Conservation (phyloP, 441 rosid genomes). For the Flueggea neowawraea region DNA sequence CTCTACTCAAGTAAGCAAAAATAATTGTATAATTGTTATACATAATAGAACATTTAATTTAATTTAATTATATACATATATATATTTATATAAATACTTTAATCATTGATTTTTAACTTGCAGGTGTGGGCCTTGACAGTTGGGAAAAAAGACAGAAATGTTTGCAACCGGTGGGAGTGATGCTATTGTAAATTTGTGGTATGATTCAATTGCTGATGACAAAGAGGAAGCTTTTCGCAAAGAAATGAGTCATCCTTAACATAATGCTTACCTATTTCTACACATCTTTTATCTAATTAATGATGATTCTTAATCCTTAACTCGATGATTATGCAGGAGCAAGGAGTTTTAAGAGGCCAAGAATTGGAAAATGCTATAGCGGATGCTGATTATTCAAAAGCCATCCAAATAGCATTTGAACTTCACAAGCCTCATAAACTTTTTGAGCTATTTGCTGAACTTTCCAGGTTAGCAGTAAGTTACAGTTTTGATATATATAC, state of each 20-base stretch:
- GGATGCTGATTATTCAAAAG: slow-evolving; percentile 76
- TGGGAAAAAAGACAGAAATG: slow-evolving; percentile 89
- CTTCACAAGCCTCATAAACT: slow-evolving; percentile 82
- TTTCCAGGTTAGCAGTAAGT: slow-evolving; percentile 50
- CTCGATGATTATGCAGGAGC: slow-evolving; percentile 54
- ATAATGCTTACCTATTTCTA: not conserved
- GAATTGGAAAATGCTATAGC: slow-evolving; percentile 86
- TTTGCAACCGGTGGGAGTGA: slow-evolving; percentile 95
- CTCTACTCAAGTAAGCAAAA: too few species aligned
- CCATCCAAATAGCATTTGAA: slow-evolving; percentile 84
- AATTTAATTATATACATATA: too few species aligned
- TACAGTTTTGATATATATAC: not conserved
- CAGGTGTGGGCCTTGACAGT: slow-evolving; percentile 98
- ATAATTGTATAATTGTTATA: too few species aligned
- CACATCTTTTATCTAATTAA: too few species aligned
- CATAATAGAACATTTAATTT: too few species aligned
- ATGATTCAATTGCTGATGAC: slow-evolving; percentile 84
- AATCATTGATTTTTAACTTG: slow-evolving; percentile 3
- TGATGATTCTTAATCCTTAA: not conserved
- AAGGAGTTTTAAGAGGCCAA: slow-evolving; percentile 73
- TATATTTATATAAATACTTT: too few species aligned
- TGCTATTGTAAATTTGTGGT: slow-evolving; percentile 84
- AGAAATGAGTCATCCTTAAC: slow-evolving; percentile 49
- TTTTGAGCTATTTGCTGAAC: slow-evolving; percentile 64
- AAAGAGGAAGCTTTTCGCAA: slow-evolving; percentile 87